Conservation (phyloP, 2,329 filamentous ascomycete species). For the Claviceps quebecensis region DNA sequence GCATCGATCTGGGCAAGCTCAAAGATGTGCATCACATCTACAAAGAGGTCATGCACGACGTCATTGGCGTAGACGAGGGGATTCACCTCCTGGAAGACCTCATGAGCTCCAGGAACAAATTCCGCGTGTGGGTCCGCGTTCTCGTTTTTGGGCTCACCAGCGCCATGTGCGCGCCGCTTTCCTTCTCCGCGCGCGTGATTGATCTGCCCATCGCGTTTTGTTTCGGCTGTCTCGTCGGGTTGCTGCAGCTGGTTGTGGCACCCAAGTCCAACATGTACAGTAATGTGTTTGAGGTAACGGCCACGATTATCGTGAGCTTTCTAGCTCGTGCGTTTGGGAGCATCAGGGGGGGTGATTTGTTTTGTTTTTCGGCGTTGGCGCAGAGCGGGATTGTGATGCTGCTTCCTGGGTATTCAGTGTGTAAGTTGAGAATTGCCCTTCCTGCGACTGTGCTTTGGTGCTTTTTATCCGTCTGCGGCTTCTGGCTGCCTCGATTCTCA, state of each 20-base stretch:
- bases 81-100: slow-evolving; percentile 38
- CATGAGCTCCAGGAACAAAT: slow-evolving; percentile 41
- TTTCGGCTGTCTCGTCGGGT: slow-evolving; percentile 55
- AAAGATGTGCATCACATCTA: slow-evolving; percentile 48
- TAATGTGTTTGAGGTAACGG: slow-evolving; percentile 51
- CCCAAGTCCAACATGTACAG: slow-evolving; percentile 54
- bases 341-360: slow-evolving; percentile 34
- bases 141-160: slow-evolving; percentile 60
- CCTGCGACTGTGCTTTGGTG: background rate
- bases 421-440: slow-evolving; percentile 15
- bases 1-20: slow-evolving; percentile 46
- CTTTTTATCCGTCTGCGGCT: background rate
- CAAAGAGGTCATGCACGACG: slow-evolving; percentile 50
- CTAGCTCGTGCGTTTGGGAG: slow-evolving; percentile 49
- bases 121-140: slow-evolving; percentile 37
- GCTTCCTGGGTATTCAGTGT: slow-evolving; percentile 50
- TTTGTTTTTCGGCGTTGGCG: slow-evolving; percentile 52
- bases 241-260: slow-evolving; percentile 55
- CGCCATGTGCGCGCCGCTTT: slow-evolving; percentile 58
- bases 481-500: background rate
- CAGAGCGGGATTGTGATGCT: slow-evolving; percentile 53
- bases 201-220: slow-evolving; percentile 60
- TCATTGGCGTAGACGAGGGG: slow-evolving; percentile 43
- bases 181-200: slow-evolving; percentile 55
- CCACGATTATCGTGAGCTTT: slow-evolving; percentile 47